Conservation (phyloP, 2,329 filamentous ascomycete species). For the Neonectria faginata region DNA sequence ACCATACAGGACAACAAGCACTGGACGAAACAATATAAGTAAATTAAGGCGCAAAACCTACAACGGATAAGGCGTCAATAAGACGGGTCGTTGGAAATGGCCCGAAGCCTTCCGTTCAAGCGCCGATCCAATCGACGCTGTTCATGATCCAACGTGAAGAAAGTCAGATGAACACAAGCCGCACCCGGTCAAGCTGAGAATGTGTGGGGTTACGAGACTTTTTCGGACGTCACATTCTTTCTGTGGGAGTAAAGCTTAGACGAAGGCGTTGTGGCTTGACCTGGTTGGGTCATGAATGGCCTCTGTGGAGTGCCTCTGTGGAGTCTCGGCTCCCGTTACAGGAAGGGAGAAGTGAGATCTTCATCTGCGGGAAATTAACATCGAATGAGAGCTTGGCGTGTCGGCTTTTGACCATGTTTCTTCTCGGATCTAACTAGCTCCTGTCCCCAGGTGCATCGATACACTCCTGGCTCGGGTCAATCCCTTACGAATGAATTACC, state of each 20-base stretch:
- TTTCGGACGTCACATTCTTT: not conserved
- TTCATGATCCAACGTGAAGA: not conserved
- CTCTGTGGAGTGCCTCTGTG: not conserved
- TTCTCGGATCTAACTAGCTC: not conserved
- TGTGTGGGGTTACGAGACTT: not conserved
- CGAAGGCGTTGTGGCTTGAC: not conserved
- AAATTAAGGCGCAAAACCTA: not conserved
- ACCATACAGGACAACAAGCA: no score
- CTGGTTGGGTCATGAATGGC: not conserved
- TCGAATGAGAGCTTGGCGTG: not conserved
- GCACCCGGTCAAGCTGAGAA: not conserved
- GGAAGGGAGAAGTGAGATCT: not conserved
- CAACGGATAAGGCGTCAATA: not conserved
- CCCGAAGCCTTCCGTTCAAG: not conserved
- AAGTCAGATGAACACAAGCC: not conserved
- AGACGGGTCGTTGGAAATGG: no score
- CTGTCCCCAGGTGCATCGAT: not conserved
- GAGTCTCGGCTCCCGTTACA: not conserved
- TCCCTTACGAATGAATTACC: not conserved
- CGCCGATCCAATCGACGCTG: not conserved
- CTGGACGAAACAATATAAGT: no score
- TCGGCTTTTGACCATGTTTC: not conserved
- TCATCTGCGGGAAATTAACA: not conserved
- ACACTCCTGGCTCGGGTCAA: not conserved
- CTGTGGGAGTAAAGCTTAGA: not conserved